A percentile compares a stretch with the other conserved stretches of the same genome.
Evolutionary conservation across 768 basidiomycete species (phyloP).

Genomic region (Sarcomyxa edulis): DNA sequence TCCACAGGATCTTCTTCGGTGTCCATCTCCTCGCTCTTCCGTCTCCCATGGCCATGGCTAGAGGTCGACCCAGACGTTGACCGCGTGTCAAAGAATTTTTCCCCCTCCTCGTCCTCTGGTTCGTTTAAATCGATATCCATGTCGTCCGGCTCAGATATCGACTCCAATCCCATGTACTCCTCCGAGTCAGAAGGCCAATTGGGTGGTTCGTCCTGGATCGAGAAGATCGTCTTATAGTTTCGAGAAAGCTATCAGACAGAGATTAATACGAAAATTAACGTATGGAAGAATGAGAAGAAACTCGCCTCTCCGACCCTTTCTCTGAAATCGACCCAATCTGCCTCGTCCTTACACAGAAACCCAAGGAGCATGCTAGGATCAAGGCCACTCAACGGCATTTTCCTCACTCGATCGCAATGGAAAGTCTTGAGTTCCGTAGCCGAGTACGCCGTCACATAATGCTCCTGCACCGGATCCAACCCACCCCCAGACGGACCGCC

Average conservation of each 20-base stretch:
- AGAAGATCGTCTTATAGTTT: conserved; percentile 54
- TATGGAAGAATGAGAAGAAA: conserved; percentile 9
- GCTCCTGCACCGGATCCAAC: conserved; percentile 48
- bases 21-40: conserved; percentile 51
- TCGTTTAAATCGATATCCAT: conserved; percentile 45
- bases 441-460: conserved; percentile 72
- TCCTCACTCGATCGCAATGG: conserved; percentile 94
- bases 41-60: conserved; percentile 25
- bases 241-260: conserved; percentile 43
- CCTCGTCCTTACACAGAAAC: conserved; percentile 79
- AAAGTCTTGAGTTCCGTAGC: conserved; percentile 77
- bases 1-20: conserved; percentile 71
- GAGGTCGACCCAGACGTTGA: conserved; percentile 38
- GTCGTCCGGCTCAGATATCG: conserved; percentile 76
- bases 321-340: conserved; percentile 82
- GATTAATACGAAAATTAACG: conserved; percentile 7
- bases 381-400: conserved; percentile 86
- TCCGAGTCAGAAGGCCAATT: conserved; percentile 76
- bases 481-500: conserved; percentile 15
- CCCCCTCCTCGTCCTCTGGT: conserved; percentile 26
- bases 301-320: conserved; percentile 68
- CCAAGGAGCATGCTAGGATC: conserved; percentile 98
- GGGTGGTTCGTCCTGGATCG: conserved; percentile 84
- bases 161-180: conserved; percentile 74
- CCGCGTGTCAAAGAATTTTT: conserved; percentile 51